Conservation (phyloP, 495 filamentous ascomycete genomes). For the Podospora fimiseda region DNA sequence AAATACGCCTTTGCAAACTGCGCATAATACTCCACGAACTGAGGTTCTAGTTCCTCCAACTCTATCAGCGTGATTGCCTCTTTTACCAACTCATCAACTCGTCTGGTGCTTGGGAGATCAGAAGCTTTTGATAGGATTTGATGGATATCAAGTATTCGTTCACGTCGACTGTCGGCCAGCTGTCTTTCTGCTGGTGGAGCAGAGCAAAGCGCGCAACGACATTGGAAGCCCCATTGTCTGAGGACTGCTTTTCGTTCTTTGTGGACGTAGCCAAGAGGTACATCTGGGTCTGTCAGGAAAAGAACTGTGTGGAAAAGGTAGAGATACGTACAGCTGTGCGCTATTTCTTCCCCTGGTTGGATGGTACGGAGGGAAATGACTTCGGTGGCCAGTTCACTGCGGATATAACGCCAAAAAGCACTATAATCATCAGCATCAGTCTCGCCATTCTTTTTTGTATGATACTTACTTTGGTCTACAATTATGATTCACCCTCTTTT, state of each 20-base stretch:
- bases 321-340: constrained; percentile 28
- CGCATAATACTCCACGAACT: constrained; percentile 28
- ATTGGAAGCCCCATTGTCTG: constrained; percentile 27
- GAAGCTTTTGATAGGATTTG: constrained; percentile 7
- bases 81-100: constrained; percentile 15
- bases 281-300: constrained; percentile 16
- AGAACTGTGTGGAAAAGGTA: not conserved
- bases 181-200: constrained; percentile 12
- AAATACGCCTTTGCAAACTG: constrained; percentile 29
- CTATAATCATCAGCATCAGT: constrained; percentile 4
- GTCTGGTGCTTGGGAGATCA: not conserved
- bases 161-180: constrained; percentile 21
- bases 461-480: constrained; percentile 28
- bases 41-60: constrained; percentile 25
- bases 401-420: constrained; percentile 26
- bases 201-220: constrained; percentile 27
- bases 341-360: constrained; percentile 27
- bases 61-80: constrained; percentile 26
- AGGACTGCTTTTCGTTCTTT: constrained; percentile 23
- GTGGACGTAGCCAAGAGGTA: constrained; percentile 26
- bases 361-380: constrained; percentile 30
- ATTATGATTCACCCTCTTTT: constrained; percentile 33
- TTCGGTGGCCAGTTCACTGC: constrained; percentile 23
- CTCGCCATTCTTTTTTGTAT: not conserved
- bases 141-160: constrained; percentile 25